Percentiles rank a stretch among this genome's conserved stretches.
phyloP scores from a whole-genome alignment of 179 eudicot genomes.

The Drosera spatulata region DNA sequence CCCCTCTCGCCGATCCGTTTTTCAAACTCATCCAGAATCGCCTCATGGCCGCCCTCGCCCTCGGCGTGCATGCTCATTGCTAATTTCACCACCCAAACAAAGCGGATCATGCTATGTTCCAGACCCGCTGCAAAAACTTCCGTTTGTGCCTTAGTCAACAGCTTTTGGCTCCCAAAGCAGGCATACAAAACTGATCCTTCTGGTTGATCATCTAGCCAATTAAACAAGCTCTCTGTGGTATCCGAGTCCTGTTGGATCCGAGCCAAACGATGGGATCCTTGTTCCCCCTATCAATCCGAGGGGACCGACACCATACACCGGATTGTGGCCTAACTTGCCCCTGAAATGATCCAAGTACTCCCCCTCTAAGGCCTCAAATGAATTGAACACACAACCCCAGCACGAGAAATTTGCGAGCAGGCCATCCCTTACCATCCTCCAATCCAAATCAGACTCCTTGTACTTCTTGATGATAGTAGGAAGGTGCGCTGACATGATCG shows the following conservation, averaged over 20 bases:
- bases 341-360: slow-evolving; percentile 24
- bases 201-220: slow-evolving; percentile 46
- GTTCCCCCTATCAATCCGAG: slow-evolving; percentile 11
- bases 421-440: slow-evolving; percentile 24
- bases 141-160: slow-evolving; percentile 37
- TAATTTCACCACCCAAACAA: slow-evolving; percentile 50
- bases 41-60: slow-evolving; percentile 12
- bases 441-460: slow-evolving; percentile 21
- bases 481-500: slow-evolving; percentile 22
- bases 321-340: slow-evolving; percentile 13
- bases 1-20: slow-evolving; percentile 34
- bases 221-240: slow-evolving; percentile 4
- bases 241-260: slow-evolving; percentile 9
- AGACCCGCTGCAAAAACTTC: slow-evolving; percentile 44
- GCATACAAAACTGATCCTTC: slow-evolving; percentile 48
- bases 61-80: slow-evolving; percentile 13
- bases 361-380: slow-evolving; percentile 34
- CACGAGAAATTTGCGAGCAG: slow-evolving; percentile 27
- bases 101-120: slow-evolving; percentile 35
- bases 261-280: slow-evolving; percentile 4
- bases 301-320: slow-evolving; percentile 44
- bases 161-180: slow-evolving; percentile 68
- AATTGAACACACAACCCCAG: slow-evolving; percentile 39
- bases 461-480: slow-evolving; percentile 27
- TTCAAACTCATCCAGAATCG: slow-evolving; percentile 33